Percentiles rank a stretch among this genome's conserved stretches.
Evolutionary conservation across 73 alveolate species (phyloP).

Genomic region (Blepharisma stoltei): DNA sequence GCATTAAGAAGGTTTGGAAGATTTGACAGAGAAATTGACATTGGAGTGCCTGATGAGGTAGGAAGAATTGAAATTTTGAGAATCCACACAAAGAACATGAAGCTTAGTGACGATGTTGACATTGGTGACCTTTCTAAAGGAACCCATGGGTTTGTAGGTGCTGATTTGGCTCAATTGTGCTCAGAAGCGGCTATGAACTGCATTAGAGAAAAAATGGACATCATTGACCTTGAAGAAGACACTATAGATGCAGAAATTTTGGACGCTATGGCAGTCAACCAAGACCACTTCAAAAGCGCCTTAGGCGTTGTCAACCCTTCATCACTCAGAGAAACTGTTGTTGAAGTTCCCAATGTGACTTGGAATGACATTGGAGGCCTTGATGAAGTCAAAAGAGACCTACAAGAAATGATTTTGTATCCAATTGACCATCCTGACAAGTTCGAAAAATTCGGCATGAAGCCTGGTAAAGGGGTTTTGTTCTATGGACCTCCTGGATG

Average conservation of each 20-base stretch:
- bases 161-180: constrained; percentile 52
- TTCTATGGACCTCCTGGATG: constrained; percentile 97
- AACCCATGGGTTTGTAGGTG: constrained; percentile 60
- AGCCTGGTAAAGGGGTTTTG: constrained; percentile 81
- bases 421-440: constrained; percentile 74
- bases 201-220: constrained; percentile 59
- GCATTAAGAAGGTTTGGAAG: constrained; percentile 98
- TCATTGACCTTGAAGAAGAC: constrained; percentile 86
- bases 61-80: constrained; percentile 82
- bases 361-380: constrained; percentile 99
- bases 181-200: constrained; percentile 42
- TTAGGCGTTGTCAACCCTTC: constrained; percentile 63
- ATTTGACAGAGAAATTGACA: constrained; percentile 94
- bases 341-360: constrained; percentile 93
- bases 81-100: constrained; percentile 82
- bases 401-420: constrained; percentile 65
- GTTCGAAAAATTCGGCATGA: constrained; percentile 64
- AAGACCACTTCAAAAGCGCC: constrained; percentile 93
- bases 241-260: constrained; percentile 78
- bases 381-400: constrained; percentile 84
- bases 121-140: constrained; percentile 45
- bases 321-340: constrained; percentile 80
- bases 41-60: constrained; percentile 97
- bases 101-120: constrained; percentile 21
- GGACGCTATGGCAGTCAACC: constrained; percentile 96